Evolutionary conservation across 257 asterid species (phyloP).

Genomic region (Hygrophila difformis): DNA sequence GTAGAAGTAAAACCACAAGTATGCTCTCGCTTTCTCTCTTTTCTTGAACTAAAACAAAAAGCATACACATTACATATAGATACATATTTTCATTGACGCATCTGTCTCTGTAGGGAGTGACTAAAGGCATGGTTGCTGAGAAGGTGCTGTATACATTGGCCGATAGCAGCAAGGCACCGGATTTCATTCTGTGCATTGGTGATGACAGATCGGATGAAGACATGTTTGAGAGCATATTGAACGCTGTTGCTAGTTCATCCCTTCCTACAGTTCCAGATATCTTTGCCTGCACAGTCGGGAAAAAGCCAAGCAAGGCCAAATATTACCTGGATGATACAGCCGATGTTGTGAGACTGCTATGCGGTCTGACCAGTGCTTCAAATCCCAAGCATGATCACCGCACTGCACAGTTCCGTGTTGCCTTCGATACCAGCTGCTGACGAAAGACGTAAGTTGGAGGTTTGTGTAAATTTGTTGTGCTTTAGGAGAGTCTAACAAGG

Average conservation of each 20-base stretch:
- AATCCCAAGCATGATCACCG: constrained; percentile 44
- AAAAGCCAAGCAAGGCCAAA: constrained; percentile 90
- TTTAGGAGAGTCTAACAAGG: too few species aligned
- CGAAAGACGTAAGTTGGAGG: constrained; percentile 6
- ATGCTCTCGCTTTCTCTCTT: constrained; percentile 15
- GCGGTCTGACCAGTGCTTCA: constrained; percentile 59
- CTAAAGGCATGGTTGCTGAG: constrained; percentile 70
- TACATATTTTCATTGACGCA: constrained; percentile 7
- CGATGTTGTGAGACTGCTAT: constrained; percentile 64
- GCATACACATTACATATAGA: neutral
- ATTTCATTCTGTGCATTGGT: constrained; percentile 77
- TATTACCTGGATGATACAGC: constrained; percentile 74
- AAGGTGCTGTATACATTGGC: constrained; percentile 56
- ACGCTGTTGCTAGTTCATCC: constrained; percentile 30
- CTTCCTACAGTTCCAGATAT: constrained; percentile 47
- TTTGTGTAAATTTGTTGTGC: constrained; percentile 20
- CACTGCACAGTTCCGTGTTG: constrained; percentile 43
- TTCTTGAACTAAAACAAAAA: neutral
- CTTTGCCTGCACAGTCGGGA: constrained; percentile 91
- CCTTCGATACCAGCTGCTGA: constrained; percentile 40
- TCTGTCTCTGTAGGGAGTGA: constrained; percentile 63
- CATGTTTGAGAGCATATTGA: constrained; percentile 80
- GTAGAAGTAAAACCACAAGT: constrained; percentile 96
- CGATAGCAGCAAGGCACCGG: constrained; percentile 43
- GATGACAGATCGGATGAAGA: constrained; percentile 89